Base-by-base conservation (phyloP, 306 rosid species). In the Ormosia semicastrata region DNA sequence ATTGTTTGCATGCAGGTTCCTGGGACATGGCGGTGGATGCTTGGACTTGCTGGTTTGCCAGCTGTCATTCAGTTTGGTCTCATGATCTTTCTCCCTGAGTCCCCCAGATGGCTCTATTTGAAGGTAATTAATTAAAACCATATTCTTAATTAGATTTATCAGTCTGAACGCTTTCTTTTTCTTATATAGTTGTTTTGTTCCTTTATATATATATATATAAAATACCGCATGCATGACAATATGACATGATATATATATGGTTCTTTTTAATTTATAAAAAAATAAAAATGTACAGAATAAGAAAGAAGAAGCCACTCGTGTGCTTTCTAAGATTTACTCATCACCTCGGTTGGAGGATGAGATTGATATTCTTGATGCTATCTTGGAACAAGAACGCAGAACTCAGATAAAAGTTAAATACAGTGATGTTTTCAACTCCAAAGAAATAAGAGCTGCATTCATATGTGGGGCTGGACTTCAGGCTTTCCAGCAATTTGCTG, bases 11-110 rank as follows among this genome's bases (percentile, higher is more conserved):
- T 57, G 66, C 66, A 91, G 93, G 93, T 90, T 82, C 89, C 93
- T 0, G 97, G 97, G 66, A 92, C 97, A 41, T 92, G 97, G 97
- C 76, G 97, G 15, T 92, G 97, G 97, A 90, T 92, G 97, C 93
- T 92, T 46, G 97, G 97, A 73, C 69, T 83, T 82, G 84, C 97
- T 18, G 89, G 83, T 6, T 52, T 85, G 3, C 97, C 97, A 12
- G 97, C 97, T 8, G 15, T 92, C 33, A 29, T 92, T 85, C 97
- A 92, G 74, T 79, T 92, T 50, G 4, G 39, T 24, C 86, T 85
- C 68, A 91, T 93, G 95, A 29, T 82, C 8, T 88, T 50, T 73
- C 83, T 93, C 71, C 97, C 97, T 5, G 97, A 93, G 82, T 93
- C 97, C 58, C 95, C 97, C 0, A 84, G 95, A 66, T 93, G 97